A percentile compares a stretch with the other conserved stretches of the same genome.
Conservation (phyloP, 305 asterid genomes). For the Rubia tinctorum region DNA sequence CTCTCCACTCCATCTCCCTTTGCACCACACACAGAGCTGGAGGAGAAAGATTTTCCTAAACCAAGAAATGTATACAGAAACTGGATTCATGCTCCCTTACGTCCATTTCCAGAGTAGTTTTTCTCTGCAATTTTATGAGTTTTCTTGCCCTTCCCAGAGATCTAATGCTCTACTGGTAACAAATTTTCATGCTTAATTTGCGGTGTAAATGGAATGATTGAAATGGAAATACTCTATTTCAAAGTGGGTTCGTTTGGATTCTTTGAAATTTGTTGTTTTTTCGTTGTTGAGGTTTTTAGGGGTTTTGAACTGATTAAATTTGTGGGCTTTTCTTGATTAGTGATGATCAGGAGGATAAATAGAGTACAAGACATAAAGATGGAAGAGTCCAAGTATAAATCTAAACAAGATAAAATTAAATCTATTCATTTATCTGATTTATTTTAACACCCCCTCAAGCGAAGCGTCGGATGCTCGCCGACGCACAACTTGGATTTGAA, state of each 20-base stretch:
- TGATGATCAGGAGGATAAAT: too few relatives aligned
- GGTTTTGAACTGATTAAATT: not conserved
- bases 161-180: conserved; percentile 57
- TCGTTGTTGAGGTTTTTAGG: not conserved
- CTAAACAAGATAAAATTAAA: too few relatives aligned
- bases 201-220: not conserved
- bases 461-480: too few relatives aligned
- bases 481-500: too few relatives aligned
- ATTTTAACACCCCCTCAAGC: too few relatives aligned
- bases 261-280: not conserved
- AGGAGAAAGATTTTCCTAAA: conserved; percentile 2
- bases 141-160: conserved; percentile 51
- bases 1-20: conserved; percentile 19
- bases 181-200: not conserved
- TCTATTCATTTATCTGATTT: too few relatives aligned
- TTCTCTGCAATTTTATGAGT: conserved; percentile 53
- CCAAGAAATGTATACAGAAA: conserved; percentile 73
- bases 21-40: not conserved
- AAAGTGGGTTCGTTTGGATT: not conserved
- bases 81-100: conserved; percentile 64
- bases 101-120: conserved; percentile 60
- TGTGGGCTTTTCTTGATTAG: not conserved
- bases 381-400: too few relatives aligned
- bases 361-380: too few relatives aligned
- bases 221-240: not conserved